phyloP scores from a whole-genome alignment of 805 yeast species.

The Pichia californica region DNA sequence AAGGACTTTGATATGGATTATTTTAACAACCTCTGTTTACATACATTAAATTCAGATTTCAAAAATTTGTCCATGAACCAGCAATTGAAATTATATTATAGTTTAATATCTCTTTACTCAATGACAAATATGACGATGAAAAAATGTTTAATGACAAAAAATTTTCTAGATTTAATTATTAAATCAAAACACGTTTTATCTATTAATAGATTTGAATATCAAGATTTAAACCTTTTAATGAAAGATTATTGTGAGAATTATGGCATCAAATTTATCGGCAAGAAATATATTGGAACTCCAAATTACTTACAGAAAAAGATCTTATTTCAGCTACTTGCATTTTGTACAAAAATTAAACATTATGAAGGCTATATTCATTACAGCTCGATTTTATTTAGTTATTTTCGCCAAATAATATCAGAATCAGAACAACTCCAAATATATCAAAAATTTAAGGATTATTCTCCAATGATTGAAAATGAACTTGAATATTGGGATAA shows the following conservation, averaged over 20 bases:
- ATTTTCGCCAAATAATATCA: conserved; percentile 48
- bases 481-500: conserved; percentile 66
- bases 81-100: conserved; percentile 57
- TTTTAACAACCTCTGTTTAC: conserved; percentile 44
- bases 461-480: conserved; percentile 10
- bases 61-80: conserved; percentile 40
- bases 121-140: conserved; percentile 60
- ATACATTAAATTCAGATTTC: conserved; percentile 39
- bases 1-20: conserved; percentile 28
- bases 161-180: conserved; percentile 46
- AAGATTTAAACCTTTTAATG: conserved; percentile 26
- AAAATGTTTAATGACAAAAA: conserved; percentile 59
- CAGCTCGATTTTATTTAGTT: conserved; percentile 48
- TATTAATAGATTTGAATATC: conserved; percentile 8
- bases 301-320: conserved; percentile 36
- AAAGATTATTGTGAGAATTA: conserved; percentile 46
- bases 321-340: conserved; percentile 36
- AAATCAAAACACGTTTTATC: conserved; percentile 10
- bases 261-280: conserved; percentile 32
- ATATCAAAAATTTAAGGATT: conserved; percentile 29
- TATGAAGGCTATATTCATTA: conserved; percentile 37
- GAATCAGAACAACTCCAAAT: conserved; percentile 50
- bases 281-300: not conserved
- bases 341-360: conserved; percentile 49
- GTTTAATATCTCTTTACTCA: conserved; percentile 59